These are phyloP conservation scores for Pseudopyricularia javanii DNA, from an alignment of 2,329 filamentous ascomycete genomes.

Conservation along the genomic window DNA sequence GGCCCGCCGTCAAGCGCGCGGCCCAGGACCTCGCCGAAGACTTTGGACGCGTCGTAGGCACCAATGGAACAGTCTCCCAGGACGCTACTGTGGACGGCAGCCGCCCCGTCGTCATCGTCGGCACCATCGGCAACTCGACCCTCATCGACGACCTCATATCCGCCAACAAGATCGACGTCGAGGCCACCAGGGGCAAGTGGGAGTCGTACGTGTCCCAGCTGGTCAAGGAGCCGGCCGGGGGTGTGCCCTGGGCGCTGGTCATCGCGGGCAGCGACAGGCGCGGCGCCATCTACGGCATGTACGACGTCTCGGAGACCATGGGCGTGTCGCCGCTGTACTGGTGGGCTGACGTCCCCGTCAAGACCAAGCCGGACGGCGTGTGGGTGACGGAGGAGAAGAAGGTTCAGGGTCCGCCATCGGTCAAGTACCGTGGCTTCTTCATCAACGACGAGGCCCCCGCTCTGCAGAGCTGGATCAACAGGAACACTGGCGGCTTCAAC, in stretches of 20 bases:
- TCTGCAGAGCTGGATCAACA: constrained; percentile 33
- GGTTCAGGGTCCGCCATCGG: constrained; percentile 34
- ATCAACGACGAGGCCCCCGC: constrained; percentile 48
- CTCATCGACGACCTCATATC: constrained; percentile 32
- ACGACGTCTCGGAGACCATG: constrained; percentile 45
- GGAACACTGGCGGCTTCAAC: constrained; percentile 10
- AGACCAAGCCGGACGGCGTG: constrained; percentile 32
- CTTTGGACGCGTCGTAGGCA: constrained; percentile 12
- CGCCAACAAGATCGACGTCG: constrained; percentile 33
- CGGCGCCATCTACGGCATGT: constrained; percentile 44
- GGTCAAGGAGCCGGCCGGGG: constrained; percentile 22
- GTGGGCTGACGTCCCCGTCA: constrained; percentile 39
- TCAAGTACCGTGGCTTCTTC: constrained; percentile 48
- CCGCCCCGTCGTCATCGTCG: constrained; percentile 29
- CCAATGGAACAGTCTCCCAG: constrained; percentile 7
- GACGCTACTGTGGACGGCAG: background rate
- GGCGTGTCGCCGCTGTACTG: constrained; percentile 49
- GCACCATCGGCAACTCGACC: constrained; percentile 37
- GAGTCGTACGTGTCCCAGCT: constrained; percentile 38
- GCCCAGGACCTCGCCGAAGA: constrained; percentile 12
- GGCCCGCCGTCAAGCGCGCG: constrained; percentile 12
- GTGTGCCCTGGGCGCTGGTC: constrained; percentile 26
- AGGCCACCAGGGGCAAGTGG: constrained; percentile 35
- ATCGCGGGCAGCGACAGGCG: constrained; percentile 45
- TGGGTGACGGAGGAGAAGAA: constrained; percentile 21